Evolutionary conservation across 2,329 filamentous ascomycete genomes (phyloP), one percentile per base, ranked within the genome.

Genomic region (Penicillium frequentans): DNA sequence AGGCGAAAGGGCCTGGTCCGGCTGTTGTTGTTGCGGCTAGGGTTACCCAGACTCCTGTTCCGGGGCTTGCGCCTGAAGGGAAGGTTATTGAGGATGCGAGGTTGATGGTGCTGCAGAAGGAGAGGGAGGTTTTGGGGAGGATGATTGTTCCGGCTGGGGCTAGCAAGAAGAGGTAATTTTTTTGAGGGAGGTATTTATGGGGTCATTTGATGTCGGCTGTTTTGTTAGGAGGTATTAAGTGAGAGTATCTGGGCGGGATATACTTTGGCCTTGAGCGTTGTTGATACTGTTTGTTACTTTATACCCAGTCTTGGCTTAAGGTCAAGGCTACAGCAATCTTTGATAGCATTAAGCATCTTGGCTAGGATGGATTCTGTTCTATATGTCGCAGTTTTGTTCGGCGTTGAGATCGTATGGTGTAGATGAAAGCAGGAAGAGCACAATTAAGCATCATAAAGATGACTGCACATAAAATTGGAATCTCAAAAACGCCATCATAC

Each of bases 101-200:
- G 68, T 81, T 89, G 67, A 82, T 85, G 66, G 84, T 82, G 46
- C 79, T 90, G 67, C 78, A 84, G 37, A 85, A 85, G 64, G 88
- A 91, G 72, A 86, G 90, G 57, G 86, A 89, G 60, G 82, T 88
- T 11, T 68, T 90, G 65, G 80, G 81, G 63, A 85, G 83, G 70
- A 79, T 91, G 76, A 88, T 91, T 59, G 70, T 72, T 43, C 61
- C 70, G 51, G 63, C 65, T 47, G 68, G 62, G 52, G 63, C 62
- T 16, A 52, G 54, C 54, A 66, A 64, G 52, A 73, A 68, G 62
- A 71, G 65, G 55, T 74, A 52, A 66, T 52, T 24, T 51, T 23
- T 19, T 23, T 26, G 19, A 14, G 37, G 7, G 6, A 10, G 13
- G 35, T 23, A 2, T 14, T 10, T 27, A 26, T 10, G 8, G 11